Base-by-base conservation (phyloP, 1,139 yeast genomes). In the Candida sanyaensis region DNA sequence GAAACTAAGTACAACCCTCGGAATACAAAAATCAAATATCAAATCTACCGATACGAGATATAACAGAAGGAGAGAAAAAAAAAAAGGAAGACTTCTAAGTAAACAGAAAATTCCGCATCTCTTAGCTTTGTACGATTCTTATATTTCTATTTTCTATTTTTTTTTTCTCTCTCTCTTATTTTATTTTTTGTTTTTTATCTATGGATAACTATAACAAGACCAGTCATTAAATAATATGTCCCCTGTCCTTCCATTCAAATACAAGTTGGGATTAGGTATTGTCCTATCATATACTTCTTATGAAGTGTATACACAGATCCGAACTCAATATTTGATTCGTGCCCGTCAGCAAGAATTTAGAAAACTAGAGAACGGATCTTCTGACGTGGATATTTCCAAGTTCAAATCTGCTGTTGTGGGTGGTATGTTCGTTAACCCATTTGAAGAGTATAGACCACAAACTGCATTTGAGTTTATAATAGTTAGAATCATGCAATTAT, bases 391-490 rank as follows among this genome's bases (percentile, higher is more conserved):
- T 44, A 54, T 61, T 21, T 45, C 62, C 47, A 68, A 64, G 54
- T 82, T 73, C 59, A 69, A 67, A 41, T 69, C 81, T 1, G 76
- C 90, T 50, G 77, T 80, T 8, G 77, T 92, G 0, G 81, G 83
- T 9, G 97, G 97, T 6, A 75, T 91, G 62, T 92, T 81, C 66
- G 95, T 89, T 47, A 92, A 92, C 60, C 98, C 98, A 2, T 92
- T 92, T 61, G 80, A 79, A n/a, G 97, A 92, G 61, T 92, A 92
- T 62, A 73, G 97, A 42, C 86, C 92, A 3, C 97, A 91, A 65
- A 90, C 97, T 0, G 77, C 90, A 6, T 88, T 88, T 62, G 97
- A 92, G 68, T 92, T 91, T 65, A 69, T 88, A 32, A 71, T 80
- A 40, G 88, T 91, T 50, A 70, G 97, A 29, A 53, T 89, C 4